Percentiles rank a stretch among this genome's conserved stretches.
phyloP scores from a whole-genome alignment of 805 yeast species.

The Lipomyces kockii region DNA sequence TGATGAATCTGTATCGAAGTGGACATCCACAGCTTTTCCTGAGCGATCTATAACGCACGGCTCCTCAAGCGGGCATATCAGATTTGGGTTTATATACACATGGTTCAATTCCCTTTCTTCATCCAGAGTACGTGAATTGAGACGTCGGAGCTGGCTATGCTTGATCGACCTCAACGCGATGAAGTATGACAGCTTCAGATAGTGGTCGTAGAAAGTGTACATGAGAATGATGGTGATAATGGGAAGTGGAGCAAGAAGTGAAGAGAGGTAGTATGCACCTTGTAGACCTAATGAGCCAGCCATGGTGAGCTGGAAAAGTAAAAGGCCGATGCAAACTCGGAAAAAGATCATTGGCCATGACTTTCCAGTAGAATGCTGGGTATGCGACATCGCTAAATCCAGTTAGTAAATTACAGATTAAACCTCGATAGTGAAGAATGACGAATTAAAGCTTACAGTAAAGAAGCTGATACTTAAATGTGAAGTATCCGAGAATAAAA shows the following conservation, averaged over 20 bases:
- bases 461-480: conserved; percentile 86
- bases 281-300: conserved; percentile 86
- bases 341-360: conserved; percentile 92
- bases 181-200: conserved; percentile 78
- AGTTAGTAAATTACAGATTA: not conserved
- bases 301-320: conserved; percentile 88
- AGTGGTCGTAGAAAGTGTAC: conserved; percentile 81
- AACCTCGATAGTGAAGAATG: not conserved
- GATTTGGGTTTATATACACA: conserved; percentile 76
- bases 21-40: conserved; percentile 29
- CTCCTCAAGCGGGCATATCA: conserved; percentile 74
- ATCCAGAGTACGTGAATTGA: conserved; percentile 62
- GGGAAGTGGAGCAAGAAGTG: conserved; percentile 77
- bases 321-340: conserved; percentile 76
- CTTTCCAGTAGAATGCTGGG: conserved; percentile 95
- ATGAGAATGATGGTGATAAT: conserved; percentile 64
- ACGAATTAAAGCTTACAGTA: conserved; percentile 47
- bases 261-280: conserved; percentile 75
- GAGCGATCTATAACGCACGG: conserved; percentile 67
- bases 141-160: conserved; percentile 28
- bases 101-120: conserved; percentile 74
- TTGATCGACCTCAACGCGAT: conserved; percentile 78
- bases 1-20: conserved; percentile 14
- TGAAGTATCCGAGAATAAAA: conserved; percentile 85
- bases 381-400: conserved; percentile 71